A percentile compares a stretch with the other conserved stretches of the same genome.
These are phyloP conservation scores for Setaria italica DNA, from an alignment of 202 grass and related monocot genomes.

Conservation along the genomic window DNA sequence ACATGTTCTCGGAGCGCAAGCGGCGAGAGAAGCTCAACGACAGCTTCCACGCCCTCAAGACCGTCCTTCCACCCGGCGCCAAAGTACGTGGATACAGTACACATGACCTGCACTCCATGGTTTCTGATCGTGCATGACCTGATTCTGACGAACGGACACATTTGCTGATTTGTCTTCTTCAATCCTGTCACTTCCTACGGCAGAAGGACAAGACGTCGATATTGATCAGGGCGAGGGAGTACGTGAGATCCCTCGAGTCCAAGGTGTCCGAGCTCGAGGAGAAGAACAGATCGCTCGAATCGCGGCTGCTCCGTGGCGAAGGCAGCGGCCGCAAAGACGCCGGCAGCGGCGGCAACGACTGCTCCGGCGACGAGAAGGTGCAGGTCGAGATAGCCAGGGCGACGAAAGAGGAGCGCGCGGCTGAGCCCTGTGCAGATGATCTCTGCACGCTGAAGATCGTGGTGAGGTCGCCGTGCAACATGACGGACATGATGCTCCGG, in stretches of 20 bases:
- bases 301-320: not conserved
- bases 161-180: not conserved
- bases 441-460: conserved; percentile 47
- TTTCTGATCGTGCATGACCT: not conserved
- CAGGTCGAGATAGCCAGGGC: conserved; percentile 51
- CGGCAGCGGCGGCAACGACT: not conserved
- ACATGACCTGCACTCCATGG: not conserved
- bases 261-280: conserved; percentile 58
- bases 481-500: conserved; percentile 45
- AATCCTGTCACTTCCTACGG: not conserved
- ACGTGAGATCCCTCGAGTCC: conserved; percentile 52
- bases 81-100: conserved; percentile 44
- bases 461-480: conserved; percentile 31
- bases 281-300: conserved; percentile 59
- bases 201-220: conserved; percentile 77
- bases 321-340: not conserved
- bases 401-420: not conserved
- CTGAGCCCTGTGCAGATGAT: not conserved
- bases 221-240: conserved; percentile 55
- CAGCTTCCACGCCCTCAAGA: conserved; percentile 63
- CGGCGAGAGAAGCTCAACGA: conserved; percentile 74
- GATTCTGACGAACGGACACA: not conserved
- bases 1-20: conserved; percentile 70
- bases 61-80: conserved; percentile 57
- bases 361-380: conserved; percentile 39